Evolutionary conservation across 2,329 filamentous ascomycete species (phyloP), one percentile per base, ranked within the genome.

Genomic region (Nannizziopsis arthrosporioides): DNA sequence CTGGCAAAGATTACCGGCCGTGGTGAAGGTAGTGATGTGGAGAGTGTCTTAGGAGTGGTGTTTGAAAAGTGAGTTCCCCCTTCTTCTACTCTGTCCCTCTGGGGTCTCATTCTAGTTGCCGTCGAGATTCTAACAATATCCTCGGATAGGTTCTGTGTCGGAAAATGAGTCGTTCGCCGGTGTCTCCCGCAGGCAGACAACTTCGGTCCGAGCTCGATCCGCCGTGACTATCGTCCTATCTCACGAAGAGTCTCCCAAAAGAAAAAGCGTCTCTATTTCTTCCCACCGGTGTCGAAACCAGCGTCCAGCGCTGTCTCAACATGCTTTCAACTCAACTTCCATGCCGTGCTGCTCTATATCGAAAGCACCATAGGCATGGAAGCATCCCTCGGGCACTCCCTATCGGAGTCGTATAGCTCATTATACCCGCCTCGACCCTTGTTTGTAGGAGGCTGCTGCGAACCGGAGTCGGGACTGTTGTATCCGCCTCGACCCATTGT

Each of bases 11-110:
- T 96, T 57, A 96, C 88, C 1, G 92, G 92, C 0, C 79, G 79
- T 48, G 89, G 88, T 0, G 85, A 88, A 57, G 78, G 77, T 36
- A 85, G 88, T 2, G 90, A 96, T 65, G 87, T 96, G 12, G 90
- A 98, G 63, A 92, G 96, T 61, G 86, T 98, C 6, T 69, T 98
- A 39, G 92, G 92, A 0, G 89, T 98, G 17, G 89, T 98, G 3
- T 98, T 98, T 69, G 90, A 96, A 65, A 96, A 94, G 85, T 94
- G 70, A 73, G 78, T 77, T 32, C 36, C 44, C 22, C 22, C 22
- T 27, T 27, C 7, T 27, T 27, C 22, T 27, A 32, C 48, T 44
- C 37, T 39, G 17, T 9, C 31, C 14, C 4, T 11, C 15, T 53
- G 78, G 78, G 52, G 78, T 75, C 58, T 74, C 40, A 19, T 27